Evolutionary conservation across 2,329 filamentous ascomycete species (phyloP).

Genomic region (Thielaviopsis euricoi): DNA sequence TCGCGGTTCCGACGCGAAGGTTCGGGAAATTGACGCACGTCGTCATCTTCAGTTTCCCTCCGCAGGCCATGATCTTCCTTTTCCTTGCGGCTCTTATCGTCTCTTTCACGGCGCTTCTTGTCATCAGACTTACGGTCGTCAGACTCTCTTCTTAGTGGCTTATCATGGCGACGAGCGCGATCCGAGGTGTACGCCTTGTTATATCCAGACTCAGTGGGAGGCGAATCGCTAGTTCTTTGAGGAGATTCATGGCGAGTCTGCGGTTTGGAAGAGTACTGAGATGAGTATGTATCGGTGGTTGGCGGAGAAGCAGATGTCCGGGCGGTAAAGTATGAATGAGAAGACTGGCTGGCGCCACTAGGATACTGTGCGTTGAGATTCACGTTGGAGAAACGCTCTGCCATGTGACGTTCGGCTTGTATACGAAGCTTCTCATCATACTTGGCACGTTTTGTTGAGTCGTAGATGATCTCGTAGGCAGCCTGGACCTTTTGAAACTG

Average conservation of each 20-base stretch:
- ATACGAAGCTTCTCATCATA: constrained; percentile 56
- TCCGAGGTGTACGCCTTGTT: neutral
- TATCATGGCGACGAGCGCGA: neutral
- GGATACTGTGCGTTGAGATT: constrained; percentile 9
- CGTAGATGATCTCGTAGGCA: constrained; percentile 78
- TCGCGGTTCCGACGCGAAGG: neutral
- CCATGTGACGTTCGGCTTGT: constrained; percentile 17
- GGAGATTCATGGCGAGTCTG: neutral
- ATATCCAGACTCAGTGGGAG: neutral
- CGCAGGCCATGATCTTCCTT: neutral
- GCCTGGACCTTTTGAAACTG: constrained; percentile 88
- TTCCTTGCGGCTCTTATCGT: neutral
- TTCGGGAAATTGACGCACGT: neutral
- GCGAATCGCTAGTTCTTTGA: neutral
- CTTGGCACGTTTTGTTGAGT: constrained; percentile 52
- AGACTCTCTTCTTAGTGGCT: neutral
- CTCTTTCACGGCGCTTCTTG: neutral
- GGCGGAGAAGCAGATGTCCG: constrained; percentile 11
- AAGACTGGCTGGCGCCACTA: constrained; percentile 25
- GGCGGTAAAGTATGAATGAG: constrained; percentile 16
- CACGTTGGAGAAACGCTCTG: constrained; percentile 25
- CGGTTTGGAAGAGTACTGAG: neutral
- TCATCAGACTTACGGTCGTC: neutral
- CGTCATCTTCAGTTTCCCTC: neutral
- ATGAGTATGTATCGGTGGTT: neutral